A percentile compares a stretch with the other conserved stretches of the same genome.
phyloP scores from a whole-genome alignment of 371 early-diverging fungal species.

The Syncephalastrum monosporum region DNA sequence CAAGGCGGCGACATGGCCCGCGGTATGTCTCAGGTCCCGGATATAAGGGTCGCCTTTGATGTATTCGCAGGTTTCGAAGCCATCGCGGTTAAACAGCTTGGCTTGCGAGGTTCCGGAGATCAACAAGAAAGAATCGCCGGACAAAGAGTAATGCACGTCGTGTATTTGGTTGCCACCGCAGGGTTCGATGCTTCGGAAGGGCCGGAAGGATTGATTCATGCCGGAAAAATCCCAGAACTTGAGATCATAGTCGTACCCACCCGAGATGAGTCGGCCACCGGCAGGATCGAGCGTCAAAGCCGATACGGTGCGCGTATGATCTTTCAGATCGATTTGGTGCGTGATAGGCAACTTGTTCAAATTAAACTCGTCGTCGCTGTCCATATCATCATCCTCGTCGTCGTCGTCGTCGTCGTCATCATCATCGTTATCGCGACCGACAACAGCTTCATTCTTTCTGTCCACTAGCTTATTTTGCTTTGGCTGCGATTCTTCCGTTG shows the following conservation, averaged over 20 bases:
- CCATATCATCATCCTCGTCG: conserved; percentile 26
- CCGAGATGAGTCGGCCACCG: conserved; percentile 78
- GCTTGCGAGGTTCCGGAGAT: conserved; percentile 76
- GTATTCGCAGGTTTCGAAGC: conserved; percentile 67
- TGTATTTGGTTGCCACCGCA: conserved; percentile 84
- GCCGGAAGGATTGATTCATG: conserved; percentile 77
- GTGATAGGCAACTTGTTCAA: conserved; percentile 60
- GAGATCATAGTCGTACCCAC: conserved; percentile 79
- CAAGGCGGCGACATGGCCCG: conserved; percentile 86
- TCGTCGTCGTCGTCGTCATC: conserved; percentile 29
- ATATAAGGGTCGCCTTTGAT: conserved; percentile 94
- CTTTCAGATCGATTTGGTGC: conserved; percentile 65
- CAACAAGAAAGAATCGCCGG: conserved; percentile 79
- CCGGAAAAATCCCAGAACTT: conserved; percentile 92
- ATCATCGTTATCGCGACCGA: conserved; percentile 1
- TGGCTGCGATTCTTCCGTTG: not conserved
- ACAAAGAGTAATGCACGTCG: conserved; percentile 74
- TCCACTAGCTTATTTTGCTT: conserved; percentile 2
- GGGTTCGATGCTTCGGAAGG: conserved; percentile 83
- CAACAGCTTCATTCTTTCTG: conserved; percentile 5
- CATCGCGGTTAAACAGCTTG: conserved; percentile 82
- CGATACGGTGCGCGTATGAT: conserved; percentile 74
- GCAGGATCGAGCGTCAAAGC: conserved; percentile 83
- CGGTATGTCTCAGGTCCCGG: conserved; percentile 82
- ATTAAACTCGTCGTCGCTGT: conserved; percentile 20